Percentiles rank a stretch among this genome's conserved stretches.
Evolutionary conservation across 2,329 filamentous ascomycete genomes (phyloP).

Genomic region (Cladosporium sphaerospermum): DNA sequence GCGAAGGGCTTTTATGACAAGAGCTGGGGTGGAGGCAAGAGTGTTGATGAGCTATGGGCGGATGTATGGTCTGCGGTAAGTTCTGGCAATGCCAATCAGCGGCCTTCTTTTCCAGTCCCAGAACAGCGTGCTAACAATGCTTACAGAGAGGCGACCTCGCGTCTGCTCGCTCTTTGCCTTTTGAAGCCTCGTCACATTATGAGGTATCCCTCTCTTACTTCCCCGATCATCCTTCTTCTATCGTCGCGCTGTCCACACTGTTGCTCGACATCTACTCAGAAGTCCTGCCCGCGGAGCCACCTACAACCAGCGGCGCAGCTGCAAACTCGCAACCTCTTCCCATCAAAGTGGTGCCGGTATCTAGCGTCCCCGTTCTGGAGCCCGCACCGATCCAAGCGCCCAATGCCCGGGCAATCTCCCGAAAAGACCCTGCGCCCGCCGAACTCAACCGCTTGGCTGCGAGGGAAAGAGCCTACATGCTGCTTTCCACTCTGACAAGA

Average conservation of each 20-base stretch:
- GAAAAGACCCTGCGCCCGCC: constrained; percentile 50
- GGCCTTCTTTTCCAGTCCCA: no score
- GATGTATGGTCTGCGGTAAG: constrained; percentile 77
- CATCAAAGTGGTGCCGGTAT: background rate
- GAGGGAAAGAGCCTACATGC: constrained; percentile 77
- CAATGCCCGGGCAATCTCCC: background rate
- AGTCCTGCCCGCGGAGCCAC: constrained; percentile 52
- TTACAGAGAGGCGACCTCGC: constrained; percentile 61
- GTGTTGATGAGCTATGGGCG: constrained; percentile 75
- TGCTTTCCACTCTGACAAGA: constrained; percentile 78
- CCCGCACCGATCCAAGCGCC: background rate
- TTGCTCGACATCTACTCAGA: constrained; percentile 78
- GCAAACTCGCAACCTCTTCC: background rate
- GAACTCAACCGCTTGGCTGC: constrained; percentile 79
- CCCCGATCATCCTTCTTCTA: constrained; percentile 72
- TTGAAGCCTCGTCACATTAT: constrained; percentile 68
- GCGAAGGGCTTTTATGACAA: constrained; percentile 56
- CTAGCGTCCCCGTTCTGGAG: background rate
- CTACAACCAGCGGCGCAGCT: constrained; percentile 14
- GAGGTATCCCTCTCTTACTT: constrained; percentile 76
- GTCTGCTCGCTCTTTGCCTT: constrained; percentile 54
- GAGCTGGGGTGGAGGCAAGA: constrained; percentile 75
- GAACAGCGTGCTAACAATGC: constrained; percentile 15
- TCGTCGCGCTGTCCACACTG: constrained; percentile 75
- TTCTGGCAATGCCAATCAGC: constrained; percentile 11